Conservation (phyloP, 2,329 filamentous ascomycete species). For the Massarina eburnea region DNA sequence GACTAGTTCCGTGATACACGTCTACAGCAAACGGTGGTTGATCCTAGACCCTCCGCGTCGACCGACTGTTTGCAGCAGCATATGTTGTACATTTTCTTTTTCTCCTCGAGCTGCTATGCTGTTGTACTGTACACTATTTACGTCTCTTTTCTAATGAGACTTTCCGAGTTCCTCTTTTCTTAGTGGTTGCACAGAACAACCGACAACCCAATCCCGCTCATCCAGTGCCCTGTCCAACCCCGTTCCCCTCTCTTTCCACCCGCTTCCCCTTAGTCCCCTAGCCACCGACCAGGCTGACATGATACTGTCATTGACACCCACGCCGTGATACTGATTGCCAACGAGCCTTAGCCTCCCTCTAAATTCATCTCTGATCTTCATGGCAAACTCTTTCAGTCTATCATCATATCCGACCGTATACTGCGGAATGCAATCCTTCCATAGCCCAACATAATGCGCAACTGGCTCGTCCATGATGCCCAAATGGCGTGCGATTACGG, state of each 20-base stretch:
- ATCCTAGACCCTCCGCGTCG: no score
- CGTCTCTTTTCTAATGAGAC: no score
- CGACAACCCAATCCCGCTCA: conserved; percentile 15
- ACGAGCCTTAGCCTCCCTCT: conserved; percentile 65
- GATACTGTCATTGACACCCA: conserved; percentile 56
- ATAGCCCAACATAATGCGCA: conserved; percentile 62
- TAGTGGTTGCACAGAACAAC: conserved; percentile 8
- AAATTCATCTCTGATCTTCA: conserved; percentile 60
- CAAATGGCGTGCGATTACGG: conserved; percentile 72
- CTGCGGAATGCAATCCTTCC: conserved; percentile 83
- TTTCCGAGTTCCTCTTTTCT: not conserved
- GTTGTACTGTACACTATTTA: no score
- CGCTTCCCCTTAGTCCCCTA: conserved; percentile 37
- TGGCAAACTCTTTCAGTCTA: conserved; percentile 58
- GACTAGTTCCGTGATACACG: no score
- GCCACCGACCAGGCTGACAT: conserved; percentile 59
- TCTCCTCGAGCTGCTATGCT: no score
- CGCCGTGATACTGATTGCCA: conserved; percentile 51
- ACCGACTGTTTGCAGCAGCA: no score
- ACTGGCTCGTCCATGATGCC: conserved; percentile 65
- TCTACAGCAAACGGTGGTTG: no score
- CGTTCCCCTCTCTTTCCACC: conserved; percentile 29
- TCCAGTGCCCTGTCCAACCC: conserved; percentile 27
- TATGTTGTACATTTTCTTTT: no score
- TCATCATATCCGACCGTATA: conserved; percentile 76